Evolutionary conservation across 148 eudicot species (phyloP).

Genomic region (Gaultheria prostrata): DNA sequence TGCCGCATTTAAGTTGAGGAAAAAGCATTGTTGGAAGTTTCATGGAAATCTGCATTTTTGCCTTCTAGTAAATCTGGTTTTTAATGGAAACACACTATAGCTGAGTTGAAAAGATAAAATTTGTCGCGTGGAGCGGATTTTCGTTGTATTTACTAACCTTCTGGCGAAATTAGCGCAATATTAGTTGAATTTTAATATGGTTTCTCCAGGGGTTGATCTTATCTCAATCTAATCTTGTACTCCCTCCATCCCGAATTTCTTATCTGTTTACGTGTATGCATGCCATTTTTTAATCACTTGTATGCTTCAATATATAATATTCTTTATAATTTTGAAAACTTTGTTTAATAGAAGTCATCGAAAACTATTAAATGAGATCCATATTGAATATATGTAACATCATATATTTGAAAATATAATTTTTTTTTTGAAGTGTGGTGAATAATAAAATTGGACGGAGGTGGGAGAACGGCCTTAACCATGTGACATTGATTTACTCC

Average conservation of each 20-base stretch:
- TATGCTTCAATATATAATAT: no score
- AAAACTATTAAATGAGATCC: no score
- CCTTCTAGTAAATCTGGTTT: background rate
- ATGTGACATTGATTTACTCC: slow-evolving; percentile 15
- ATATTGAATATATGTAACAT: no score
- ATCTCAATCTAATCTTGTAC: background rate
- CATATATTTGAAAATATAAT: no score
- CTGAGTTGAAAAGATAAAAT: background rate
- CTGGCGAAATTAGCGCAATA: background rate
- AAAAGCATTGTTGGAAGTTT: slow-evolving; percentile 16
- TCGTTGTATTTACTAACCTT: background rate
- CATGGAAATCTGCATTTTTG: slow-evolving; percentile 17
- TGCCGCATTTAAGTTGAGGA: background rate
- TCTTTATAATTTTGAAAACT: no score
- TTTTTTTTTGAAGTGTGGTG: no score
- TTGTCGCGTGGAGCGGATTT: background rate
- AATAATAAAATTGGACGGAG: no score
- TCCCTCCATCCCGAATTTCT: no score
- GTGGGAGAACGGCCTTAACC: slow-evolving; percentile 13
- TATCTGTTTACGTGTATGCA: no score
- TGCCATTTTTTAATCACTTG: no score
- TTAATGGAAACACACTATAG: background rate
- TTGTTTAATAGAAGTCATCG: no score
- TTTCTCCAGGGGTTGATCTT: slow-evolving; percentile 13
- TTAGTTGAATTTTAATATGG: slow-evolving; percentile 2